A percentile compares a stretch with the other conserved stretches of the same genome.
Evolutionary conservation across 1,139 yeast genomes (phyloP).

Genomic region (Hyphopichia wangnamkhiaoensis): DNA sequence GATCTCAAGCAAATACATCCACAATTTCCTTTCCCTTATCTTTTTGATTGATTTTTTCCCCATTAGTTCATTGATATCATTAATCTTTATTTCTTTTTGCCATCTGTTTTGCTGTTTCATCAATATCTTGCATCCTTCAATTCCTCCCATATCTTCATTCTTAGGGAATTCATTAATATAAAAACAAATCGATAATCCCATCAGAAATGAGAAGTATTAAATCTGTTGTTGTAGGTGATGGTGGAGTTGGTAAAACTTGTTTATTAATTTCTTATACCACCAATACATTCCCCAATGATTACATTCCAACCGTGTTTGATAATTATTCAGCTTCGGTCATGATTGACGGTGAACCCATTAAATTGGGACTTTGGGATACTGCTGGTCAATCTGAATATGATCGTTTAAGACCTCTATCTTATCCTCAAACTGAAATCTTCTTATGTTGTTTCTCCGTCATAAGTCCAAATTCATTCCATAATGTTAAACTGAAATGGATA

Average conservation of each 20-base stretch:
- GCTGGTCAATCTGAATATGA: constrained; percentile 97
- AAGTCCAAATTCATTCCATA: constrained; percentile 78
- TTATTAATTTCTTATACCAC: constrained; percentile 87
- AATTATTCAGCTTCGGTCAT: constrained; percentile 86
- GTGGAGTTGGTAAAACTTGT: constrained; percentile 95
- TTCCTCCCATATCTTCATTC: no score
- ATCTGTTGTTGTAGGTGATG: constrained; percentile 96
- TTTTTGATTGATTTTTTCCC: no score
- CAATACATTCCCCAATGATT: constrained; percentile 92
- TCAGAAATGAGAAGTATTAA: constrained; percentile 89
- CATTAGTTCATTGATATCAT: no score
- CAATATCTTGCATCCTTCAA: no score
- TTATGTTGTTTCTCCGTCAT: constrained; percentile 85
- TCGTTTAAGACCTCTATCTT: constrained; percentile 84
- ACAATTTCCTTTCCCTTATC: no score
- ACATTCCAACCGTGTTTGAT: constrained; percentile 92
- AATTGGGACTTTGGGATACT: constrained; percentile 94
- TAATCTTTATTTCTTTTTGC: no score
- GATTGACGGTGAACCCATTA: constrained; percentile 79
- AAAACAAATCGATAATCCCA: no score
- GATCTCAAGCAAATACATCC: no score
- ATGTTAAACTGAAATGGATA: constrained; percentile 76
- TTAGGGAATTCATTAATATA: no score
- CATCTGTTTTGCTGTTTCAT: no score
- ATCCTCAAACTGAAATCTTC: constrained; percentile 91